These are phyloP conservation scores for Pseudognaphalium luteoalbum DNA, from an alignment of 129 eudicot genomes.

Conservation along the genomic window DNA sequence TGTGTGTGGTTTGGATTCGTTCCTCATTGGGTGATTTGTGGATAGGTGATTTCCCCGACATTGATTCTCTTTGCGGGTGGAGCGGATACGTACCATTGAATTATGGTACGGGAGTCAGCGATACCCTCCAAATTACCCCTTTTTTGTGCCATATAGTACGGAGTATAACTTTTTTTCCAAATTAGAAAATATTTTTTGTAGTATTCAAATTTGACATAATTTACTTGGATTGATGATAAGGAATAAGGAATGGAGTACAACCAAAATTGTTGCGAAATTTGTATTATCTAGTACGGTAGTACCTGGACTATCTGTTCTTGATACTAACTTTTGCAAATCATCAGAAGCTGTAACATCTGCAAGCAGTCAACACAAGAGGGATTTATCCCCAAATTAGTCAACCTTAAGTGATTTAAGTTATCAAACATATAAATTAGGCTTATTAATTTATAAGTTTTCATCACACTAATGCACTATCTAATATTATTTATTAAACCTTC, in stretches of 20 bases:
- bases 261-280: background rate
- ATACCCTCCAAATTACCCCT: too few relatives aligned
- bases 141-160: background rate
- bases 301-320: background rate
- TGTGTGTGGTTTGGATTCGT: too few relatives aligned
- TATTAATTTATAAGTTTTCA: background rate
- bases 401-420: background rate
- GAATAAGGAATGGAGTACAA: background rate
- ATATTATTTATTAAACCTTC: background rate
- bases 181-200: constrained; percentile 8
- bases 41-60: too few relatives aligned
- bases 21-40: too few relatives aligned
- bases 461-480: background rate
- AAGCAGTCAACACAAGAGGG: background rate
- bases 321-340: background rate
- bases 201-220: background rate
- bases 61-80: too few relatives aligned
- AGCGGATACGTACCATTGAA: too few relatives aligned
- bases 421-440: background rate
- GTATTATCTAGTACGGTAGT: too few relatives aligned
- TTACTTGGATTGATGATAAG: background rate
- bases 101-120: too few relatives aligned
- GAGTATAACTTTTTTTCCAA: background rate
- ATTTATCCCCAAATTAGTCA: background rate
- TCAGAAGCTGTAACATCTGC: background rate